Base-by-base conservation (phyloP, 371 early-diverging fungal genomes). In the Mucor sp. region DNA sequence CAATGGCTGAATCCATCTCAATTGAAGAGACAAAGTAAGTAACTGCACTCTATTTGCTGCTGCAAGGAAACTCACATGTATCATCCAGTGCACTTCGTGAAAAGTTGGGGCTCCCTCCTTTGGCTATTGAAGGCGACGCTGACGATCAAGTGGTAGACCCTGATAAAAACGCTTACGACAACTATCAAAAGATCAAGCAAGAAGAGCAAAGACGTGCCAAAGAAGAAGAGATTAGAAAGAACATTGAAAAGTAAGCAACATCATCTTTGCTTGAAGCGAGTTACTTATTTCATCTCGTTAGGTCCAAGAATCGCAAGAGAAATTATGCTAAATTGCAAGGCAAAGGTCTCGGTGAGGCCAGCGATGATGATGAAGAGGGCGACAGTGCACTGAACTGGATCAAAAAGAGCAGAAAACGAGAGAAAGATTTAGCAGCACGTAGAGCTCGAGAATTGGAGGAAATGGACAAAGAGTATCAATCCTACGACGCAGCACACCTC, bases 21-120 rank as follows among this genome's bases (percentile, higher is more conserved):
- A 76, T 90, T 43, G 89, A 85, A 67, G 88, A 90, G 69, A 87
- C 88, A 72, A 89, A 90, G 88, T 87, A 84, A 58, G 78, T 60
- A 12, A 6, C 30, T 32, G 23, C 12, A 7, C 14, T 7, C 21
- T 39, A 21, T 21, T 19, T 0, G 47, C n/a, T 27, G 27, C 9
- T 44, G 35, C n/a, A n/a, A n/a, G n/a, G n/a, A n/a, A 30, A 23
- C 33, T 60, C 11, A 60, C 7, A n/a, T 12, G 11, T 62, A 21
- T 25, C n/a, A 0, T 44, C 25, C 71, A 87, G 87, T 74, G 84
- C 82, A 66, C 78, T 92, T 57, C 86, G 95, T 75, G 80, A 79
- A 44, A 85, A 84, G 56, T 77, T 92, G 3, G 94, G 94, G 35
- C 83, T 94, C 32, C 86, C 87, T 63, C 91, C 91, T 21, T 71